A percentile compares a stretch with the other conserved stretches of the same genome.
phyloP scores from a whole-genome alignment of 1,139 yeast species.

The Debaryomyces udenii region DNA sequence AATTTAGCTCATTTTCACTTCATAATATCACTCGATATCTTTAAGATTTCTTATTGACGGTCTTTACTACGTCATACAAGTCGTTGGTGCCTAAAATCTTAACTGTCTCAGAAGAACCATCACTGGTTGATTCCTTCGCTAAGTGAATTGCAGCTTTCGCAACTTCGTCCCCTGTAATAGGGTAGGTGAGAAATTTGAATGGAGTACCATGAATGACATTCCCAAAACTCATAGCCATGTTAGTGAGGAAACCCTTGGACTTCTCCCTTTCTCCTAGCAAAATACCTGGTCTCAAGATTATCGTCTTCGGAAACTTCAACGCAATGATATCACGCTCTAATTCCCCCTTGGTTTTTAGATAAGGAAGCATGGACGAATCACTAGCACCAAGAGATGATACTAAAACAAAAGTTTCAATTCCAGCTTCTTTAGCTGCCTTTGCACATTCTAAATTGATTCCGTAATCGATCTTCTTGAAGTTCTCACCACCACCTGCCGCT shows the following conservation, averaged over 20 bases:
- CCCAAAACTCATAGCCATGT: slow-evolving; percentile 32
- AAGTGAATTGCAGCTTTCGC: slow-evolving; percentile 47
- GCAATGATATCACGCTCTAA: slow-evolving; percentile 61
- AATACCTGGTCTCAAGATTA: slow-evolving; percentile 72
- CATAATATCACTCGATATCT: background rate
- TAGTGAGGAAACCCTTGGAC: slow-evolving; percentile 39
- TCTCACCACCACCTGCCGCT: slow-evolving; percentile 63
- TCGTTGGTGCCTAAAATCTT: background rate
- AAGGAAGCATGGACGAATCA: slow-evolving; percentile 54
- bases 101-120: slow-evolving; percentile 2
- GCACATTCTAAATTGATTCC: slow-evolving; percentile 69
- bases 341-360: slow-evolving; percentile 63
- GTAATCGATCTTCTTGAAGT: slow-evolving; percentile 68
- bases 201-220: slow-evolving; percentile 34
- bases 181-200: slow-evolving; percentile 34
- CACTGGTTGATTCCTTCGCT: slow-evolving; percentile 21
- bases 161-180: slow-evolving; percentile 53
- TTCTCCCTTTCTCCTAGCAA: slow-evolving; percentile 62
- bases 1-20: background rate
- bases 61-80: slow-evolving; percentile 1
- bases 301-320: slow-evolving; percentile 64
- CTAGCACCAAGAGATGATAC: slow-evolving; percentile 66
- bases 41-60: background rate
- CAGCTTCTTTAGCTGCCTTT: slow-evolving; percentile 67
- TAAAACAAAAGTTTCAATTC: slow-evolving; percentile 64